These are phyloP conservation scores for Hypoxylon intermedium DNA, from an alignment of 495 filamentous ascomycete species.

Conservation along the genomic window DNA sequence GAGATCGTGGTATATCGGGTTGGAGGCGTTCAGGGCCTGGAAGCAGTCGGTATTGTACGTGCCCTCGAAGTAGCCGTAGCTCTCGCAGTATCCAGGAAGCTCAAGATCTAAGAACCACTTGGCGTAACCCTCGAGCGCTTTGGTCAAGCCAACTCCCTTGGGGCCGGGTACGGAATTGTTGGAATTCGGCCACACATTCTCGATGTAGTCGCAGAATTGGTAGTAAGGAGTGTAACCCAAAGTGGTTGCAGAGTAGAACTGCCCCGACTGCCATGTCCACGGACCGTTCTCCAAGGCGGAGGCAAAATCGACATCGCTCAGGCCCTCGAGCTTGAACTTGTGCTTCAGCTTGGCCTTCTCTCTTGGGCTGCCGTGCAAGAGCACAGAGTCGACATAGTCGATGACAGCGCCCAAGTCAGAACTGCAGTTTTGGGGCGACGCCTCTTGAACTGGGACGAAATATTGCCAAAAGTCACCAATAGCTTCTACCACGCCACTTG, in stretches of 20 bases:
- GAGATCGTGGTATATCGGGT: conserved; percentile 63
- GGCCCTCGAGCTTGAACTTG: conserved; percentile 61
- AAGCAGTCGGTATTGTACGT: conserved; percentile 60
- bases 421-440: conserved; percentile 70
- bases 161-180: conserved; percentile 44
- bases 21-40: conserved; percentile 64
- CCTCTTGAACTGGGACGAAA: conserved; percentile 67
- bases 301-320: conserved; percentile 67
- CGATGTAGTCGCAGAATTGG: conserved; percentile 57
- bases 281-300: conserved; percentile 60
- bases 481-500: conserved; percentile 68
- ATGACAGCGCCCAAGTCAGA: conserved; percentile 62
- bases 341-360: conserved; percentile 61
- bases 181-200: conserved; percentile 44
- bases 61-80: conserved; percentile 57
- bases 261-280: conserved; percentile 62
- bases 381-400: conserved; percentile 61
- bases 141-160: conserved; percentile 54
- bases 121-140: conserved; percentile 58
- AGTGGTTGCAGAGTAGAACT: conserved; percentile 49
- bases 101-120: conserved; percentile 58
- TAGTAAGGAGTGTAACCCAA: conserved; percentile 59
- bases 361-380: conserved; percentile 49
- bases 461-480: conserved; percentile 72
- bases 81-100: conserved; percentile 55